Percentiles rank a stretch among this genome's conserved stretches.
These are phyloP conservation scores for Thalassiosira profunda DNA, from an alignment of 108 stramenopile species.

Conservation along the genomic window DNA sequence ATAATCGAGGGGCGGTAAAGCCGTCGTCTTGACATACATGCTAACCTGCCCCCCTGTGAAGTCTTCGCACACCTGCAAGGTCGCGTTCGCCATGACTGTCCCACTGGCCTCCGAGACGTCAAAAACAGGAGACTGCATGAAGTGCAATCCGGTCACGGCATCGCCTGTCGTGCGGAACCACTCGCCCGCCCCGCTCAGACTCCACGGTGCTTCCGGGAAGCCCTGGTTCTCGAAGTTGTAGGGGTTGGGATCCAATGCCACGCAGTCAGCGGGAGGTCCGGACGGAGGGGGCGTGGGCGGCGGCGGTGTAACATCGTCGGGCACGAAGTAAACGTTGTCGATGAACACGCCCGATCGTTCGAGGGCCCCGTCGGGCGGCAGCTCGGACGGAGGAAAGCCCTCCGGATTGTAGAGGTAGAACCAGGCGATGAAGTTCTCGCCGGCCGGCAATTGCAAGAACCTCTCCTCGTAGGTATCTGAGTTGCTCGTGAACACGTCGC, in stretches of 20 bases:
- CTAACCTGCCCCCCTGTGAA: slow-evolving; percentile 4
- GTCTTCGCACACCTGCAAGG: slow-evolving; percentile 10
- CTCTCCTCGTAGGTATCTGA: no score
- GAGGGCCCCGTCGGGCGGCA: no score
- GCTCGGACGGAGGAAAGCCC: no score
- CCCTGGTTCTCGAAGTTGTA: background rate
- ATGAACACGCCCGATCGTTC: no score
- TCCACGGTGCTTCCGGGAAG: slow-evolving; percentile 15
- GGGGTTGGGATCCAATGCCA: slow-evolving; percentile 1
- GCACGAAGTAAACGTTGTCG: no score
- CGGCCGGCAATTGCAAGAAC: no score
- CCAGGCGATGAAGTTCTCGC: no score
- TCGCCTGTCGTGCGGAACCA: slow-evolving; percentile 6
- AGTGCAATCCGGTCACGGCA: slow-evolving; percentile 4
- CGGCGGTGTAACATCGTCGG: no score
- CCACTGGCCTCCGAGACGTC: background rate
- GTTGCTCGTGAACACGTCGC: no score
- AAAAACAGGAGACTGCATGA: slow-evolving; percentile 25
- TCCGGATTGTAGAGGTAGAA: no score
- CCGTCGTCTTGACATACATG: background rate
- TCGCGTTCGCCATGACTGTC: slow-evolving; percentile 1
- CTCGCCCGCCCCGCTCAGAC: slow-evolving; percentile 2
- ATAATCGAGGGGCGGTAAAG: slow-evolving; percentile 28
- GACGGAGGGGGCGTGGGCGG: no score
- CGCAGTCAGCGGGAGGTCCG: no score